phyloP scores from a whole-genome alignment of 805 yeast species.

The Saturnispora kantuleensis region DNA sequence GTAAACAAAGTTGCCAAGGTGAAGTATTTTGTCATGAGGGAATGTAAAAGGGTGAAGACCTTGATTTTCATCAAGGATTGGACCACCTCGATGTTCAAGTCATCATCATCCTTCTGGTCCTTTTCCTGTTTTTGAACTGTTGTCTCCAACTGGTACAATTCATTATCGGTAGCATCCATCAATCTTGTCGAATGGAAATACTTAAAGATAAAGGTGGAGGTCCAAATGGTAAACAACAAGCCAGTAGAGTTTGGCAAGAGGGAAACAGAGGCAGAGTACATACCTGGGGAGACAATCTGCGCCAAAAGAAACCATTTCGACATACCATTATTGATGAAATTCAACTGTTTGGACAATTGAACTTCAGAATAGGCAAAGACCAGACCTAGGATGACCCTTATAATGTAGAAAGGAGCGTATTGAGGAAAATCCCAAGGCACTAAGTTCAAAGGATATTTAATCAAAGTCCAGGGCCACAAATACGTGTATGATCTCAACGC shows the following conservation, averaged over 20 bases:
- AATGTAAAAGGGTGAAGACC: slow-evolving; percentile 9
- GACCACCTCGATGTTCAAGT: slow-evolving; percentile 9
- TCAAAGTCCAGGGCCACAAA: slow-evolving; percentile 37
- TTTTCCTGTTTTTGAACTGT: slow-evolving; percentile 11
- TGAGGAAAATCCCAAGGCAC: slow-evolving; percentile 9
- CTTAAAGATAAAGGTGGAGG: slow-evolving; percentile 31
- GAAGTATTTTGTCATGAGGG: slow-evolving; percentile 17
- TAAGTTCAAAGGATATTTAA: slow-evolving; percentile 18
- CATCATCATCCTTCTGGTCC: slow-evolving; percentile 8
- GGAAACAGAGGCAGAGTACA: slow-evolving; percentile 84
- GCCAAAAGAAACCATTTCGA: slow-evolving; percentile 58
- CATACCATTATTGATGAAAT: slow-evolving; percentile 27
- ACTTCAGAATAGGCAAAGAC: slow-evolving; percentile 43
- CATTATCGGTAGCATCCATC: slow-evolving; percentile 11
- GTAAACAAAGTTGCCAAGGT: slow-evolving; percentile 33
- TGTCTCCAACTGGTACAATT: slow-evolving; percentile 14
- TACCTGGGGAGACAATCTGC: slow-evolving; percentile 61
- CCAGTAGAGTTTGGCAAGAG: slow-evolving; percentile 77
- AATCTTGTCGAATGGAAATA: slow-evolving; percentile 24
- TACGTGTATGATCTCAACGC: slow-evolving; percentile 85
- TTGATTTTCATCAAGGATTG: slow-evolving; percentile 11
- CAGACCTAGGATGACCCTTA: slow-evolving; percentile 37
- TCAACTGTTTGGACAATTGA: slow-evolving; percentile 35
- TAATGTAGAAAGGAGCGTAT: slow-evolving; percentile 38
- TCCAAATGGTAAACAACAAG: slow-evolving; percentile 40